phyloP scores from a whole-genome alignment of 257 asterid genomes.

The Agastache rugosa region DNA sequence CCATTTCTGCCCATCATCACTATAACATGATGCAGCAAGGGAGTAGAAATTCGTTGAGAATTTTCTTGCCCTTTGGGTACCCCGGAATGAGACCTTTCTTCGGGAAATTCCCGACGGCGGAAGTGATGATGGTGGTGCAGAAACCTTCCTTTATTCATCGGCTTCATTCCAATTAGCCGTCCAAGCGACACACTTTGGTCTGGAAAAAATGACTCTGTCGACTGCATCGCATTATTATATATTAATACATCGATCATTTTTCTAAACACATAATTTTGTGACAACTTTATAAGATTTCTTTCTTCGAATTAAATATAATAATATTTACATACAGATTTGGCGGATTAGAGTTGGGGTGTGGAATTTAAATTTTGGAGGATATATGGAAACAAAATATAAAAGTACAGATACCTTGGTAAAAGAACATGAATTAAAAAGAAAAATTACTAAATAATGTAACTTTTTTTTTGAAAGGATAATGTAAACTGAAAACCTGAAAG shows the following conservation, averaged over 20 bases:
- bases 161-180: slow-evolving; percentile 60
- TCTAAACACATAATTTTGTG: no score
- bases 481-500: no score
- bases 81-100: slow-evolving; percentile 24
- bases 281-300: no score
- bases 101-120: slow-evolving; percentile 12
- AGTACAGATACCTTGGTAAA: no score
- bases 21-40: slow-evolving; percentile 48
- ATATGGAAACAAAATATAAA: no score
- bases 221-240: slow-evolving; percentile 41
- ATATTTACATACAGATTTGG: no score
- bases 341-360: no score
- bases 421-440: no score
- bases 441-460: no score
- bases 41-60: slow-evolving; percentile 51
- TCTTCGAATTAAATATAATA: no score
- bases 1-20: slow-evolving; percentile 47
- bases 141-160: slow-evolving; percentile 43
- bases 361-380: no score
- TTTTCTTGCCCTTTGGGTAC: slow-evolving; percentile 28
- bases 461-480: no score
- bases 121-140: slow-evolving; percentile 20
- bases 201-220: slow-evolving; percentile 69
- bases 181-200: slow-evolving; percentile 68
- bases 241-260: background rate